These are phyloP conservation scores for Gastrolobium bilobum DNA, from an alignment of 306 rosid species.

Conservation along the genomic window DNA sequence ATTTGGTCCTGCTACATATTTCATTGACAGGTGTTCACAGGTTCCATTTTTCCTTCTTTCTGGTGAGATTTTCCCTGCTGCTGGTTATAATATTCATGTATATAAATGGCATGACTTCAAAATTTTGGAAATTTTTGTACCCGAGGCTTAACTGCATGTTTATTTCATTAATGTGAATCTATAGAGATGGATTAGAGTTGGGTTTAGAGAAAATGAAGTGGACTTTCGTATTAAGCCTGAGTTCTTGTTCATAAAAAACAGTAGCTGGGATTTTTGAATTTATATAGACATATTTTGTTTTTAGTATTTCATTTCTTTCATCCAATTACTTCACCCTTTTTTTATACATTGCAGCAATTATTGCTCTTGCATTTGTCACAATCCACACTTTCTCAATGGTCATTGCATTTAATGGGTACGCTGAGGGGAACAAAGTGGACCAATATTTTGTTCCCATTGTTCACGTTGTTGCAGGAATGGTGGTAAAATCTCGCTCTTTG, in stretches of 20 bases:
- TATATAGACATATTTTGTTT: background rate
- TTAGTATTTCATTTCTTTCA: constrained; percentile 35
- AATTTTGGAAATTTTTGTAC: constrained; percentile 24
- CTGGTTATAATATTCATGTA: constrained; percentile 38
- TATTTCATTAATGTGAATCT: constrained; percentile 29
- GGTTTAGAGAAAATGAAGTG: constrained; percentile 25
- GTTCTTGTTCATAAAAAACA: constrained; percentile 16
- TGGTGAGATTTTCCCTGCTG: constrained; percentile 62
- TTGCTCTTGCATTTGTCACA: constrained; percentile 91
- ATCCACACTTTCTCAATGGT: constrained; percentile 98
- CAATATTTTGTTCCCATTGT: constrained; percentile 77
- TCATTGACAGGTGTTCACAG: constrained; percentile 76
- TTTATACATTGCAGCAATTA: constrained; percentile 72
- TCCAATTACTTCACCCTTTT: constrained; percentile 30
- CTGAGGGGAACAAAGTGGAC: constrained; percentile 85
- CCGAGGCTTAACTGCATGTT: constrained; percentile 29
- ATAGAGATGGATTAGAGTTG: constrained; percentile 11
- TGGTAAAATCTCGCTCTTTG: constrained; percentile 65
- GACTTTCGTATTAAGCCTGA: background rate
- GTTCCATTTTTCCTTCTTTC: constrained; percentile 93
- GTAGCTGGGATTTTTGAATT: constrained; percentile 38
- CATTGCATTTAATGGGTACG: constrained; percentile 91
- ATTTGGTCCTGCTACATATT: constrained; percentile 94
- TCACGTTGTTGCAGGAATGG: constrained; percentile 82
- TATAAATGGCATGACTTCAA: constrained; percentile 23